Conservation (phyloP, 1,284 basidiomycete genomes). For the Bondarzewia mesenterica region DNA sequence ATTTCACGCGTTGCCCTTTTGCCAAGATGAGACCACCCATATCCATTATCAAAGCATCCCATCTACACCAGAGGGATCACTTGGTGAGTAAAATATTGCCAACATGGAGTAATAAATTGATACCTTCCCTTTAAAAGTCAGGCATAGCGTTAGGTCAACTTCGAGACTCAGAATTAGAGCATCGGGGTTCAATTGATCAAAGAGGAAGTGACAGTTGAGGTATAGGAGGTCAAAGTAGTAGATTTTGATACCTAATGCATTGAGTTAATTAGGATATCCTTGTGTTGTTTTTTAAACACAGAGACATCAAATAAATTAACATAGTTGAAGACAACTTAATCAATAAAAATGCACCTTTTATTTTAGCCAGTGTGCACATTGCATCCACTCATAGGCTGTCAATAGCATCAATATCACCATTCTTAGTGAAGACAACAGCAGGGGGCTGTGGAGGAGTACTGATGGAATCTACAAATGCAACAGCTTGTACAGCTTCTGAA, state of each 20-base stretch:
- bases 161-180: background rate
- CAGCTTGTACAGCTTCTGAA: background rate
- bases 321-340: too few relatives aligned
- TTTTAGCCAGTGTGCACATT: too few relatives aligned
- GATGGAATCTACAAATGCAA: background rate
- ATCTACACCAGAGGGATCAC: background rate
- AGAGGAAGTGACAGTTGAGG: conserved; percentile 5
- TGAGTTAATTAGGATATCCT: background rate
- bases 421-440: too few relatives aligned
- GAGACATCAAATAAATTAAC: too few relatives aligned
- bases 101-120: background rate
- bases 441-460: too few relatives aligned
- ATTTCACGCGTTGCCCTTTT: background rate
- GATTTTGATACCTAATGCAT: background rate
- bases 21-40: background rate
- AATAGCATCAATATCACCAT: background rate
- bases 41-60: background rate
- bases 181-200: conserved; percentile 3
- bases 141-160: background rate
- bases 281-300: background rate
- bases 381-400: too few relatives aligned
- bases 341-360: too few relatives aligned
- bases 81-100: background rate
- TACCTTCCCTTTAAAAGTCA: background rate
- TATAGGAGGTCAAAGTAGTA: background rate